Evolutionary conservation across 1,139 yeast genomes (phyloP).

Genomic region (Blastobotrys elegans): DNA sequence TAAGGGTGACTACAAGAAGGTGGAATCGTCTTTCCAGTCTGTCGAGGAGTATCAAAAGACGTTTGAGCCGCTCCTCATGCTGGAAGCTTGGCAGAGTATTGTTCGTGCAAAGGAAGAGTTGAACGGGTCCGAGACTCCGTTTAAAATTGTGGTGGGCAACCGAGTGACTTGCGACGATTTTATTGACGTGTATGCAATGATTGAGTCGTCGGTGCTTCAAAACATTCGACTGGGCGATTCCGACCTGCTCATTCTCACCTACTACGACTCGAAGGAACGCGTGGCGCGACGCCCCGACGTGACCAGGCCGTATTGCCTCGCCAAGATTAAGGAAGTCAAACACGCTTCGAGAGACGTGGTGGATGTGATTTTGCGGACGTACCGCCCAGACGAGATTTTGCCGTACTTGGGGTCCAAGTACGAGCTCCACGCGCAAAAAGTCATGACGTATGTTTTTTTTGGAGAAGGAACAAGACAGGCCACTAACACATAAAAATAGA

Average conservation of each 20-base stretch:
- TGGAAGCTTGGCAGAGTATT: slow-evolving; percentile 94
- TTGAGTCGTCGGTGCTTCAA: slow-evolving; percentile 47
- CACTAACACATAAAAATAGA: slow-evolving; percentile 17
- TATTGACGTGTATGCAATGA: slow-evolving; percentile 81
- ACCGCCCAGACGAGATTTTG: slow-evolving; percentile 46
- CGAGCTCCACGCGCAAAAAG: slow-evolving; percentile 60
- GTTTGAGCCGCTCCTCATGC: slow-evolving; percentile 73
- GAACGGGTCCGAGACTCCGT: slow-evolving; percentile 56
- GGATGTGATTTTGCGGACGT: slow-evolving; percentile 71
- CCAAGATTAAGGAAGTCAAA: slow-evolving; percentile 70
- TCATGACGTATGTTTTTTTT: slow-evolving; percentile 49
- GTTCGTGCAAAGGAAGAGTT: slow-evolving; percentile 61
- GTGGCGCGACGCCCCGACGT: slow-evolving; percentile 18
- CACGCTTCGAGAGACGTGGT: slow-evolving; percentile 52
- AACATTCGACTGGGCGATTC: slow-evolving; percentile 63
- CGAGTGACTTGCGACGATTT: slow-evolving; percentile 81
- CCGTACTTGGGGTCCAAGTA: slow-evolving; percentile 59
- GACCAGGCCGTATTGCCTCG: slow-evolving; percentile 52
- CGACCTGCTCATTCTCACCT: slow-evolving; percentile 69
- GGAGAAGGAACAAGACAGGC: neutral
- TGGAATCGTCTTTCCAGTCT: slow-evolving; percentile 46
- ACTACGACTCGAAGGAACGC: slow-evolving; percentile 34
- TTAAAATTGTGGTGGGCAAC: slow-evolving; percentile 67
- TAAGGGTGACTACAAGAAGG: slow-evolving; percentile 35
- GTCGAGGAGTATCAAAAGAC: slow-evolving; percentile 60